Base-by-base conservation (phyloP, 495 filamentous ascomycete species). In the Penicillium goetzii region DNA sequence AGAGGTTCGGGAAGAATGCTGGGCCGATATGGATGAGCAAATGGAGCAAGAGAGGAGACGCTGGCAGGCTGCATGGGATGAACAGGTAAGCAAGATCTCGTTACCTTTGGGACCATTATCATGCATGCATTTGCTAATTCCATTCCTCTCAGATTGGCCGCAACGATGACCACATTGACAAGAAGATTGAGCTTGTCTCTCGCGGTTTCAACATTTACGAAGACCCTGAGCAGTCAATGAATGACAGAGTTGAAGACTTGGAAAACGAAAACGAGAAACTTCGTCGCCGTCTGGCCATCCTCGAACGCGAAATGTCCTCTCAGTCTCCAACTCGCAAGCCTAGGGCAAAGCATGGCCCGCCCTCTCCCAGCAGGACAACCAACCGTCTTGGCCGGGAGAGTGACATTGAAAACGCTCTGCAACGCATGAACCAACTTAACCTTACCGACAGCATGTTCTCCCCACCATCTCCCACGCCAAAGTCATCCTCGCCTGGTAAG, bases 1-100 rank as follows among this genome's bases (percentile, higher is more conserved):
- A 72, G 88, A 90, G 14, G 85, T 97, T 40, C 88, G 95, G n/a
- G 95, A 97, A 70, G 93, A 97, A 66, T 91, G 92, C 64, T 92
- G 86, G 70, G 78, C 76, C 2, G 95, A 97, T 72, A 95, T 96
- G 82, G 95, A 99, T 69, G 83, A 81, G 56, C 83, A 84, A 38
- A 78, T 96, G 49, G 87, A 88, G 62, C 78, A 85, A 25, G 92
- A 96, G 68, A 85, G 91, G 75, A 81, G 81, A 32, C 81, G 90
- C 21, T 97, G 91, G 91, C 86, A 90, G 65, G 86, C 80, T 15
- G 88, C 87, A 17, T 85, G 89, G 81, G 88, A 88, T 33, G 85
- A 97, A 74, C 83, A 88, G 68, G 90, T 92, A 58, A 79, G 85
- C 62, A 57, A 57, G n/a, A 9, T 11, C 21, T 11, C 0, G 0